phyloP scores from a whole-genome alignment of 805 yeast species.

The Yarrowia osloensis region DNA sequence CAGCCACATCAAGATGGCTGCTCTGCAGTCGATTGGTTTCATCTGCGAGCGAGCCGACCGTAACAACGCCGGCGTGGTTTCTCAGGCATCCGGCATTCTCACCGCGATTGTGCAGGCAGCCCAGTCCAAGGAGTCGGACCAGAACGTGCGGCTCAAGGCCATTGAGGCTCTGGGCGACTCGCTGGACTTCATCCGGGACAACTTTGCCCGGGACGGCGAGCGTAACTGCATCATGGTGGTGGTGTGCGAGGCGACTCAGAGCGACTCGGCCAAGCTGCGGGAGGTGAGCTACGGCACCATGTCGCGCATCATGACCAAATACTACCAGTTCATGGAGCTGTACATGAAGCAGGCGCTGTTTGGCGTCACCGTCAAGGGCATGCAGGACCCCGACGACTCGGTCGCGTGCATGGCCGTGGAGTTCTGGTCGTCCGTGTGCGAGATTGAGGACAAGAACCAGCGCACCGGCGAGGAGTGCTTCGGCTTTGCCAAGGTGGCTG shows the following conservation, averaged over 20 bases:
- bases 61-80: conserved; percentile 66
- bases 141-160: conserved; percentile 81
- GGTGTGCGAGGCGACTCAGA: conserved; percentile 98
- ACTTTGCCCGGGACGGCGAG: conserved; percentile 92
- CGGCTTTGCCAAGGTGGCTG: conserved; percentile 84
- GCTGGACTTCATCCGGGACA: conserved; percentile 80
- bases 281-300: conserved; percentile 95
- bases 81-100: conserved; percentile 87
- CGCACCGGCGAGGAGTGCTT: conserved; percentile 48
- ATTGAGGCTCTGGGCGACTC: conserved; percentile 89
- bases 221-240: conserved; percentile 98
- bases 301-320: conserved; percentile 85
- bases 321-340: conserved; percentile 85
- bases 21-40: conserved; percentile 87
- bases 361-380: conserved; percentile 82
- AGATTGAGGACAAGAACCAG: conserved; percentile 68
- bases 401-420: conserved; percentile 99
- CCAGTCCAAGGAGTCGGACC: conserved; percentile 73
- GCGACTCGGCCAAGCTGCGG: conserved; percentile 75
- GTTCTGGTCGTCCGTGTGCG: conserved; percentile 99
- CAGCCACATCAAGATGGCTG: conserved; percentile 78
- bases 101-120: conserved; percentile 98
- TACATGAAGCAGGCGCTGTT: conserved; percentile 97
- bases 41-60: conserved; percentile 96
- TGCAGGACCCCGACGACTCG: conserved; percentile 79